These are phyloP conservation scores for Saccharomycopsis javanensis DNA, from an alignment of 805 yeast species.

Conservation along the genomic window DNA sequence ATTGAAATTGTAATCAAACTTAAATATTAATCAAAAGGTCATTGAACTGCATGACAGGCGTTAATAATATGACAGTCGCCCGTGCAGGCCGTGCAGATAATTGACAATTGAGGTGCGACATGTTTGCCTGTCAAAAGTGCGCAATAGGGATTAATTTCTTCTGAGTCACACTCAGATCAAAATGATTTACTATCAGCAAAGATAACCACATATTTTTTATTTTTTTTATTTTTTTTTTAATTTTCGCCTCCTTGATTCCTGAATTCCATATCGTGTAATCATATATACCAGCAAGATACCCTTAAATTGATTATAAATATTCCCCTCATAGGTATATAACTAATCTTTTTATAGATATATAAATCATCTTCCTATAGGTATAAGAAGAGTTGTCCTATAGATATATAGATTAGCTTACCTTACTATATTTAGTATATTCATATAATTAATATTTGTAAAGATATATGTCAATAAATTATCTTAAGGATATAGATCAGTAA, in stretches of 20 bases:
- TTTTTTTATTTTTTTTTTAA: background rate
- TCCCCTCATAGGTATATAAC: background rate
- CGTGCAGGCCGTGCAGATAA: background rate
- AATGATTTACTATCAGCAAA: background rate
- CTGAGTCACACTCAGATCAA: slow-evolving; percentile 3
- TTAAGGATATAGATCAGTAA: too few relatives aligned
- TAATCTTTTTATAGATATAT: too few relatives aligned
- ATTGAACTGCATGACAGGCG: background rate
- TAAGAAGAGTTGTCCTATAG: too few relatives aligned
- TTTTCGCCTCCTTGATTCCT: background rate
- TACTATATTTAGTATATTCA: too few relatives aligned
- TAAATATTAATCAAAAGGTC: too few relatives aligned
- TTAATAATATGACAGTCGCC: background rate
- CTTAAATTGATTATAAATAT: background rate
- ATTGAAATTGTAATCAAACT: background rate
- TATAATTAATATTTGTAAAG: too few relatives aligned
- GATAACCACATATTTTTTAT: background rate
- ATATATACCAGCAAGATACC: background rate
- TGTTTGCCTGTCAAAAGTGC: background rate
- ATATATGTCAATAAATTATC: too few relatives aligned
- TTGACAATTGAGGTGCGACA: background rate
- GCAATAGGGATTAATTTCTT: background rate
- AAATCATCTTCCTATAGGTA: too few relatives aligned
- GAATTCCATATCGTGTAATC: background rate
- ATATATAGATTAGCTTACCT: too few relatives aligned